Evolutionary conservation across 768 basidiomycete species (phyloP), one percentile per base, ranked within the genome.

Genomic region (Crepidotus variabilis): DNA sequence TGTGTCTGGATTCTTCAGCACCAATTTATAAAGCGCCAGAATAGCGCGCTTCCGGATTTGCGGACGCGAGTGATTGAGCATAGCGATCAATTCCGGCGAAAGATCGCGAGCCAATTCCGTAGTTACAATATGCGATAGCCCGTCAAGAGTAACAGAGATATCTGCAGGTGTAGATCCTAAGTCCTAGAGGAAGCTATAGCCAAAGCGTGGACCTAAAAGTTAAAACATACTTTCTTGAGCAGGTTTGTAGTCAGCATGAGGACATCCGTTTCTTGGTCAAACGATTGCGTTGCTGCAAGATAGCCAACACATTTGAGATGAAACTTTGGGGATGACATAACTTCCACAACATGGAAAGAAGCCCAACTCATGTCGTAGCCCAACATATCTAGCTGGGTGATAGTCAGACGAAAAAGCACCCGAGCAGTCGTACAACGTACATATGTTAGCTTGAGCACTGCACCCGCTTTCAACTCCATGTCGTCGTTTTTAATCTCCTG

Each of bases 301-400:
- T 99, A 98, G 11, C 97, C 97, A 50, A 98, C 88, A 23, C 84
- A 86, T 78, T 99, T 99, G 61, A 98, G 79, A 72, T 98, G 95
- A 61, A 88, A 83, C 67, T 87, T 87, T 3, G 89, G 76, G 2
- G 94, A 94, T 35, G 94, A 94, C 97, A 99, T 99, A 69, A 96
- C 94, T 68, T 99, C 97, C 6, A 98, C 88, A 52, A 99, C 90
- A 69, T 96, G 87, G 65, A 99, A 99, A 7, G 97, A 92, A 47
- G 95, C 95, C 86, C 94, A 97, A 57, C 84, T 84, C 86, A 90
- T 97, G 74, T 90, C 94, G 67, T 88, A 94, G 52, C 88, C 97
- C 52, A 99, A 74, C 97, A 99, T 98, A 69, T 98, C 93, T 60
- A 99, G 86, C 96, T 98, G 54, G 13, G 56, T 51, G 33, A 7